Base-by-base conservation (phyloP, 257 asterid genomes). In the Jasminum sambac region DNA sequence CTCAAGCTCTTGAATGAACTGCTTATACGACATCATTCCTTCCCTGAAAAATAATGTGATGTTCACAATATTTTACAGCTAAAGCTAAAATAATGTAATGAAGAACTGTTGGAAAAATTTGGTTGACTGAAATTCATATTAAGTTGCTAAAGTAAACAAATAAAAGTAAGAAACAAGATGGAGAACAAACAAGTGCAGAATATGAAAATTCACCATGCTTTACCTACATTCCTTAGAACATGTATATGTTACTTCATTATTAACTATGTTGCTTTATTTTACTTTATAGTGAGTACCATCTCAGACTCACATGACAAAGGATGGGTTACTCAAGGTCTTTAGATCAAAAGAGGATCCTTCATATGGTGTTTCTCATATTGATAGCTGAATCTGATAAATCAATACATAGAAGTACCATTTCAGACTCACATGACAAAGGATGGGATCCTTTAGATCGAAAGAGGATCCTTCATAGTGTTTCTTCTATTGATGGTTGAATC, bases 21-120 rank as follows among this genome's bases (percentile, higher is more conserved):
- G 99, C 90, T 95, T 95, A 85, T 95, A 95, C 61, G 99, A 95
- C 98, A 91, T 84, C 97, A 95, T 84, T 69, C 99, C 99, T 81
- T 95, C 98, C 82, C 99, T 95, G 84, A 62, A 71, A 72, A 72
- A 75, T 52, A n/a, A 36, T 30, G 24, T 40, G 69, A 68, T 40
- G 62, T 34, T 82, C 52, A 78, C 26, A 55, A 1, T 23, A 55
- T 55, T 34, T 41, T 66, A 71, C 17, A 40, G 62, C 60, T 72
- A 38, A 50, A 24, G 40, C 26, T 41, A 34, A 38, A 40, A 71
- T 34, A 48, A 4, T 46, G 50, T 24, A 64, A 72, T 6, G 19
- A 3, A 24, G n/a, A 46, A 26, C 8, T 8, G 8, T 58, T 46
- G 17, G n/a, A 38, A 55, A 39, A 70, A 66, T 11, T 23, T 17